A percentile compares a stretch with the other conserved stretches of the same genome.
Evolutionary conservation across 306 rosid species (phyloP).

Genomic region (Geum urbanum): DNA sequence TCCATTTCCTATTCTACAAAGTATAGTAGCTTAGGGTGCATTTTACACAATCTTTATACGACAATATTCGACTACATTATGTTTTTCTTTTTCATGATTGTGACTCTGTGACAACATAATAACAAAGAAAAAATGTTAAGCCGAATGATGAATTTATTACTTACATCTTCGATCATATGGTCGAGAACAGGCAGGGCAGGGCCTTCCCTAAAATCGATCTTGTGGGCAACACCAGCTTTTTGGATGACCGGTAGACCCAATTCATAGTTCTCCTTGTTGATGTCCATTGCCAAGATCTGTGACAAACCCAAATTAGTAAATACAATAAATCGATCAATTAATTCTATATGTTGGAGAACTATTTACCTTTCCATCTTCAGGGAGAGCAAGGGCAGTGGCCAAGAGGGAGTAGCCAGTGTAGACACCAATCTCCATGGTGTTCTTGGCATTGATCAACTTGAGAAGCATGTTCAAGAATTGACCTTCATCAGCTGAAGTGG

Average conservation of each 20-base stretch:
- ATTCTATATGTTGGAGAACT: too few relatives aligned
- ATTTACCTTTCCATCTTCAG: slow-evolving; percentile 82
- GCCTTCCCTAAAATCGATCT: slow-evolving; percentile 89
- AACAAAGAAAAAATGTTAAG: too few relatives aligned
- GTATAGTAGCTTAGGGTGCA: neutral
- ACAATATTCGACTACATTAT: too few relatives aligned
- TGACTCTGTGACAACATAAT: neutral
- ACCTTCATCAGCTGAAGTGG: slow-evolving; percentile 91
- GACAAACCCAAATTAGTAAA: too few relatives aligned
- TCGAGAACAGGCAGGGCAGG: slow-evolving; percentile 95
- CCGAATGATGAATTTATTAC: neutral
- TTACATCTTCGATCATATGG: slow-evolving; percentile 56
- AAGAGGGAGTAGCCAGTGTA: slow-evolving; percentile 93
- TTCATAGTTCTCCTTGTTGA: slow-evolving; percentile 81
- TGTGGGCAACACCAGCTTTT: slow-evolving; percentile 83
- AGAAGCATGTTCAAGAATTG: slow-evolving; percentile 86
- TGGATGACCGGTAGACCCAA: slow-evolving; percentile 67
- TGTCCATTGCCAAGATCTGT: slow-evolving; percentile 91
- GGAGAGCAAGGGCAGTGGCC: slow-evolving; percentile 90
- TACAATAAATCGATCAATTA: too few relatives aligned
- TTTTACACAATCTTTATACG: too few relatives aligned
- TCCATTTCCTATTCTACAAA: too few relatives aligned
- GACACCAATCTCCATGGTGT: slow-evolving; percentile 95
- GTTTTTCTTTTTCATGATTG: too few relatives aligned
- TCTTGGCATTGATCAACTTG: slow-evolving; percentile 86